Conservation (phyloP, 805 yeast species). For the Kodamaea restingae region DNA sequence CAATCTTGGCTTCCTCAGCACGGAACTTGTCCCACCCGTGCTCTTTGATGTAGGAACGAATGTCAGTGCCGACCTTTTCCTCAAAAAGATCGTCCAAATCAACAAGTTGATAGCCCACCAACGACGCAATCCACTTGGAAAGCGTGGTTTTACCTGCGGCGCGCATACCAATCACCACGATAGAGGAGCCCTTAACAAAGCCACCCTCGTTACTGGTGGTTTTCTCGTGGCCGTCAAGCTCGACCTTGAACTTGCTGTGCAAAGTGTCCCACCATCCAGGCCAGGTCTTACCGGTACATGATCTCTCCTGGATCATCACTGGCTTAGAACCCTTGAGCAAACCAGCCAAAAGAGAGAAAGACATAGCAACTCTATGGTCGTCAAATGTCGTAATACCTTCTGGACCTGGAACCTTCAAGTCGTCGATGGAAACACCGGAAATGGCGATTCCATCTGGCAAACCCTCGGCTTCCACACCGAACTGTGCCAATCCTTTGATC, state of each 20-base stretch:
- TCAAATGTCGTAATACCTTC: conserved; percentile 76
- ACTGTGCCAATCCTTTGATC: conserved; percentile 82
- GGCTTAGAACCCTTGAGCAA: conserved; percentile 55
- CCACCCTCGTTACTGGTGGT: neutral
- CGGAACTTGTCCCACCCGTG: conserved; percentile 91
- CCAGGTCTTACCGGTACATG: conserved; percentile 97
- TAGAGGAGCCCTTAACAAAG: conserved; percentile 13
- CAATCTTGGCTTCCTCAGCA: conserved; percentile 53
- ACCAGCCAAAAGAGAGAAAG: conserved; percentile 84
- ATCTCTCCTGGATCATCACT: conserved; percentile 76
- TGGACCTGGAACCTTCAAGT: conserved; percentile 51
- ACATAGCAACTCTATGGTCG: conserved; percentile 98
- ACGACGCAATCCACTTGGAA: conserved; percentile 71
- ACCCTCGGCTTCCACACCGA: conserved; percentile 83
- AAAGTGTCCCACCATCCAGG: conserved; percentile 99
- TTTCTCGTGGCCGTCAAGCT: conserved; percentile 66
- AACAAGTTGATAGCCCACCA: conserved; percentile 60
- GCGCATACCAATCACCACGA: conserved; percentile 92
- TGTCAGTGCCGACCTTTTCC: conserved; percentile 43
- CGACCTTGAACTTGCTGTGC: conserved; percentile 60
- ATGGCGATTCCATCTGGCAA: conserved; percentile 90
- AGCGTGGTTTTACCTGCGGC: conserved; percentile 94
- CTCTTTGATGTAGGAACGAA: conserved; percentile 56
- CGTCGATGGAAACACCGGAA: conserved; percentile 55
- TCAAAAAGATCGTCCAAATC: conserved; percentile 80